Evolutionary conservation across 2,329 filamentous ascomycete species (phyloP).

Genomic region (Talaromyces sp.): DNA sequence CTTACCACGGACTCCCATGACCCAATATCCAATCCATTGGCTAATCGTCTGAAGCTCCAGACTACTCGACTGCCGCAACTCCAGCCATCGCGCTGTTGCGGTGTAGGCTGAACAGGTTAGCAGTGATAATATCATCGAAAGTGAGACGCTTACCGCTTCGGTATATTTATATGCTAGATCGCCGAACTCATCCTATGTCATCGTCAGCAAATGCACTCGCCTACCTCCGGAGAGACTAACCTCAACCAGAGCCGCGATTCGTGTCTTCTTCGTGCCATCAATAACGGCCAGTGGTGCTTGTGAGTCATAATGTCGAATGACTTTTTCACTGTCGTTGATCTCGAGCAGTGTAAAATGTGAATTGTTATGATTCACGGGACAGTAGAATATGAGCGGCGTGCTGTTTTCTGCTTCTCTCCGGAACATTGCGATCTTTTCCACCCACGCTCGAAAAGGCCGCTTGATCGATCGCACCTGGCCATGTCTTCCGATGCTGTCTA

Average conservation of each 20-base stretch:
- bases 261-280: too few relatives aligned
- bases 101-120: too few relatives aligned
- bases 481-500: background rate
- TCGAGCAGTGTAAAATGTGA: conserved; percentile 27
- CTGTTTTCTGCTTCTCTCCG: background rate
- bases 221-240: too few relatives aligned
- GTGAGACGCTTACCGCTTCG: too few relatives aligned
- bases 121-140: too few relatives aligned
- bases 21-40: background rate
- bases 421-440: background rate
- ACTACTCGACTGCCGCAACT: too few relatives aligned
- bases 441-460: background rate
- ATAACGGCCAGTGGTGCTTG: too few relatives aligned
- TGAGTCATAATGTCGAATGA: conserved; percentile 20
- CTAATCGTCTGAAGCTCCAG: background rate
- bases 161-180: too few relatives aligned
- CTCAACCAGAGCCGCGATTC: too few relatives aligned
- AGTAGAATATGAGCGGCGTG: background rate
- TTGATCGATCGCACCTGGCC: background rate
- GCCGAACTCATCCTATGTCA: too few relatives aligned
- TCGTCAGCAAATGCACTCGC: too few relatives aligned
- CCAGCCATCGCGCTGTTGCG: too few relatives aligned
- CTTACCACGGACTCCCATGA: conserved; percentile 4
- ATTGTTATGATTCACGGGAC: conserved; percentile 15
- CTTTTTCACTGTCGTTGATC: conserved; percentile 25